Evolutionary conservation across 176 grass and related monocot species (phyloP).

Genomic region (Cymbopogon citratus): DNA sequence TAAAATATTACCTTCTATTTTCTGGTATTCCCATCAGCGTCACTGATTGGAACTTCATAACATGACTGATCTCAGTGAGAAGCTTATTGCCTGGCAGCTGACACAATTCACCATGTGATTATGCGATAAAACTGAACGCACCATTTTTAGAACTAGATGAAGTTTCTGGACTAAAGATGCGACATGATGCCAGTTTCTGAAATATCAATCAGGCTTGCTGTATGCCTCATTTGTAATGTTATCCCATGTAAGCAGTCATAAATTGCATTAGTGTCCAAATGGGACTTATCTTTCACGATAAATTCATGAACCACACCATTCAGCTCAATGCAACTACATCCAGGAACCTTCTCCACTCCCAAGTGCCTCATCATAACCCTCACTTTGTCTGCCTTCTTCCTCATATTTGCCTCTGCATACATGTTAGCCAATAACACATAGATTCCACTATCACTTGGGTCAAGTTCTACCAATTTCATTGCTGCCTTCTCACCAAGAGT

Average conservation of each 20-base stretch:
- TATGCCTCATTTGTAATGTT: constrained; percentile 36
- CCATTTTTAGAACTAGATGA: neutral
- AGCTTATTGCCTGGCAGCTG: neutral
- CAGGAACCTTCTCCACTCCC: constrained; percentile 74
- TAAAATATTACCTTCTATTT: neutral
- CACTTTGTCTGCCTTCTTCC: constrained; percentile 65
- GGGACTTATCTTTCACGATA: constrained; percentile 56
- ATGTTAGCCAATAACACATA: constrained; percentile 79
- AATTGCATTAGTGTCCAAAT: constrained; percentile 41
- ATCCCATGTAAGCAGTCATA: constrained; percentile 60
- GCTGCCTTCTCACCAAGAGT: constrained; percentile 57
- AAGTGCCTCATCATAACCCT: constrained; percentile 63
- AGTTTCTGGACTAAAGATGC: neutral
- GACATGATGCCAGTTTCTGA: neutral
- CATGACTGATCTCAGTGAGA: neutral
- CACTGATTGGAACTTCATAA: neutral
- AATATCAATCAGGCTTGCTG: constrained; percentile 16
- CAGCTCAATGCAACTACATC: constrained; percentile 75
- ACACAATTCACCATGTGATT: neutral
- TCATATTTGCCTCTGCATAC: constrained; percentile 67
- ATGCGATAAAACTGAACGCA: neutral
- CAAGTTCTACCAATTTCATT: constrained; percentile 61
- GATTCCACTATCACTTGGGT: constrained; percentile 58
- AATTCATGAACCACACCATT: constrained; percentile 79
- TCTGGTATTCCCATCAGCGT: neutral